Conservation (phyloP, 345 rosid genomes). For the Eutrema japonicum region DNA sequence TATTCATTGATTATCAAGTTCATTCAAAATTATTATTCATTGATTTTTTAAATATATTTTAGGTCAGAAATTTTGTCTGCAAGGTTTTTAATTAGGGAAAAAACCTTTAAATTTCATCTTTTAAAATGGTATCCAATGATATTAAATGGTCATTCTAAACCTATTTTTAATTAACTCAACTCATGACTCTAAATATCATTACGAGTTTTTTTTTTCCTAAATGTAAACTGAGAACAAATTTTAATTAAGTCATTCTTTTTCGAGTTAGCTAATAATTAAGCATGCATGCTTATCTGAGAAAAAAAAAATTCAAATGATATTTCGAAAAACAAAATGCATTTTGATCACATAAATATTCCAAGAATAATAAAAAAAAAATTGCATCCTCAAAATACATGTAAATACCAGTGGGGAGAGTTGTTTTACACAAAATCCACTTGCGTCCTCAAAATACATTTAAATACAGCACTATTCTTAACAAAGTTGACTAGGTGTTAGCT, state of each 20-base stretch:
- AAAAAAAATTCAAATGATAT: background rate
- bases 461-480: constrained; percentile 3
- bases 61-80: no score
- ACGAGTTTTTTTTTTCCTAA: no score
- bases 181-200: no score
- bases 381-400: constrained; percentile 20
- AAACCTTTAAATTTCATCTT: no score
- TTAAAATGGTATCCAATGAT: no score
- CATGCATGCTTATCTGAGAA: background rate
- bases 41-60: no score
- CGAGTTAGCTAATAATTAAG: background rate
- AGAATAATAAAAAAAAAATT: no score
- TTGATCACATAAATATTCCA: background rate
- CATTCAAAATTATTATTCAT: background rate
- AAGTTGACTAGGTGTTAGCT: constrained; percentile 31
- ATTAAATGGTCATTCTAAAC: no score
- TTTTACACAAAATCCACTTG: constrained; percentile 32
- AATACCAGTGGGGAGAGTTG: constrained; percentile 30
- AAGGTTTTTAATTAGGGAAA: no score
- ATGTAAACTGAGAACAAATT: no score
- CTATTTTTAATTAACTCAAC: no score
- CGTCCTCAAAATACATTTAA: constrained; percentile 32
- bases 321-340: background rate
- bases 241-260: background rate
- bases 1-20: background rate